phyloP scores from a whole-genome alignment of 2,329 filamentous ascomycete genomes.

The Plenodomus biglobosus region DNA sequence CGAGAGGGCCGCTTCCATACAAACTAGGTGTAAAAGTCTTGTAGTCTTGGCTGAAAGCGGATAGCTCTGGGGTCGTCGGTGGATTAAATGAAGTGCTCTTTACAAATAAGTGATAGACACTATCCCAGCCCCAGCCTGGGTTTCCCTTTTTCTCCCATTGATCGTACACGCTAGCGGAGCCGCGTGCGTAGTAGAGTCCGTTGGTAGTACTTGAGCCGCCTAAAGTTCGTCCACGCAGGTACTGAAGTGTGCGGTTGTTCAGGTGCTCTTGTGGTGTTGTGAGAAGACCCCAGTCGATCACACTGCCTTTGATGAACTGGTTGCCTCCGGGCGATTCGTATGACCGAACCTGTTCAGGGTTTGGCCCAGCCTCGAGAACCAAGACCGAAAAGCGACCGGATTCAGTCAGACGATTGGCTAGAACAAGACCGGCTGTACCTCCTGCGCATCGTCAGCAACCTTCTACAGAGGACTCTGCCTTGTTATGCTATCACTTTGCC shows the following conservation, averaged over 20 bases:
- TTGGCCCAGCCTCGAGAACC: conserved; percentile 38
- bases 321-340: conserved; percentile 33
- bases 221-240: conserved; percentile 27
- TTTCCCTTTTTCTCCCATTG: conserved; percentile 62
- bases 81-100: conserved; percentile 37
- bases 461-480: background rate
- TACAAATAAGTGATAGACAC: conserved; percentile 23
- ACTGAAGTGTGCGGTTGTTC: conserved; percentile 25
- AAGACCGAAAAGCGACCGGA: conserved; percentile 27
- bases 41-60: conserved; percentile 30
- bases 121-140: conserved; percentile 53
- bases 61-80: conserved; percentile 22
- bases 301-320: conserved; percentile 30
- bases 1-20: conserved; percentile 30
- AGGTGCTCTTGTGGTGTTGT: conserved; percentile 29
- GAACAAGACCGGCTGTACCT: conserved; percentile 29
- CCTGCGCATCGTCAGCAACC: conserved; percentile 6
- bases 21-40: conserved; percentile 33
- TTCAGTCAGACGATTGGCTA: conserved; percentile 31
- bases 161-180: conserved; percentile 45
- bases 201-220: conserved; percentile 42
- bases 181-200: conserved; percentile 40
- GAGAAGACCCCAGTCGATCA: conserved; percentile 34
- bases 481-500: background rate
- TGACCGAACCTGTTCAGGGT: conserved; percentile 33